A percentile compares a stretch with the other conserved stretches of the same genome.
Evolutionary conservation across 352 stramenopile genomes (phyloP).

Genomic region (Thraustotheca clavata): DNA sequence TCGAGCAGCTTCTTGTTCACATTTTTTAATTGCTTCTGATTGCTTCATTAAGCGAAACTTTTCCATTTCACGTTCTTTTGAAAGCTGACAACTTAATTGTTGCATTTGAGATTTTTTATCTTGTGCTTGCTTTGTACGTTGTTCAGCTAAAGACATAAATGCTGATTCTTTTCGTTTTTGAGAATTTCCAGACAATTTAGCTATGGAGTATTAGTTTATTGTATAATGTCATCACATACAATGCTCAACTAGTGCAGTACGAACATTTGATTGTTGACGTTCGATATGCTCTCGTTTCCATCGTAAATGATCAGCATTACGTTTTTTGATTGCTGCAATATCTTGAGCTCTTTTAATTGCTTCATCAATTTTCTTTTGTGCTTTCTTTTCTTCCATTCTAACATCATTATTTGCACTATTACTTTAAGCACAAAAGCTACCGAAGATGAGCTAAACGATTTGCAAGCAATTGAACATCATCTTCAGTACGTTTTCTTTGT

Average conservation of each 20-base stretch:
- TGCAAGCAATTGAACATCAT: conserved; percentile 43
- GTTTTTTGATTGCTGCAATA: conserved; percentile 50
- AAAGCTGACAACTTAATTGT: background rate
- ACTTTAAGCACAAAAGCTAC: background rate
- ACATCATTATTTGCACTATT: background rate
- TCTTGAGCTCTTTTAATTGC: conserved; percentile 48
- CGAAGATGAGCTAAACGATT: conserved; percentile 59
- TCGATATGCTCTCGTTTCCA: conserved; percentile 42
- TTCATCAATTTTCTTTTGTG: conserved; percentile 59
- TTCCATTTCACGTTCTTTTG: conserved; percentile 24
- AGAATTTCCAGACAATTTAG: conserved; percentile 29
- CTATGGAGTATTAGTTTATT: background rate
- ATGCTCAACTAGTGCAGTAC: conserved; percentile 40
- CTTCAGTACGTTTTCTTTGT: conserved; percentile 42
- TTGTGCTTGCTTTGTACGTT: conserved; percentile 30
- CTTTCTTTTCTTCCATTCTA: conserved; percentile 37
- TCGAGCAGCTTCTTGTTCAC: conserved; percentile 36
- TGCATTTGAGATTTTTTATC: conserved; percentile 33
- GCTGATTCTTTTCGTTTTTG: conserved; percentile 43
- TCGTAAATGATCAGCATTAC: conserved; percentile 42
- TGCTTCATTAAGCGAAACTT: conserved; percentile 33
- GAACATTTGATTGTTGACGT: conserved; percentile 48
- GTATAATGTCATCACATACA: conserved; percentile 23
- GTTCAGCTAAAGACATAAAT: conserved; percentile 41
- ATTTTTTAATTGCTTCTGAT: conserved; percentile 42